Conservation (phyloP, 2,329 filamentous ascomycete species). For the Ceratocystis cubensis region DNA sequence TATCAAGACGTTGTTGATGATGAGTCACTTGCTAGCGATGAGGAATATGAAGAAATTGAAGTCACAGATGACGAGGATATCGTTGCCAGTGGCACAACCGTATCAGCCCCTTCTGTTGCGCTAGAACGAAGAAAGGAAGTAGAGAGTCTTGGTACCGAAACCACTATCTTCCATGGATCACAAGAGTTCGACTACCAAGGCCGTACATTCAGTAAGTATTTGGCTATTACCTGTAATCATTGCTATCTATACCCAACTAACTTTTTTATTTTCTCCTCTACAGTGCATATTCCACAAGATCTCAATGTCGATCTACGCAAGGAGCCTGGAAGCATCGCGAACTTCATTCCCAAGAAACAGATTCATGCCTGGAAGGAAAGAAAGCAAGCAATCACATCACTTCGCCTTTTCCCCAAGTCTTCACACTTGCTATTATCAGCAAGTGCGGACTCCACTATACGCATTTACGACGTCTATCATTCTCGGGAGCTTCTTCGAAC, state of each 20-base stretch:
- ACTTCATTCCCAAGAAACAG: conserved; percentile 89
- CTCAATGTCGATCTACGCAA: conserved; percentile 75
- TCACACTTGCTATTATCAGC: conserved; percentile 82
- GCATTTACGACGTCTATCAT: conserved; percentile 92
- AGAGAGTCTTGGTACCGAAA: conserved; percentile 57
- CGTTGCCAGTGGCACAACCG: conserved; percentile 49
- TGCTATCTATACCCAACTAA: background rate
- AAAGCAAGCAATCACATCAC: conserved; percentile 68
- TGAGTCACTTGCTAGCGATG: conserved; percentile 64
- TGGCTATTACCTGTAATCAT: background rate
- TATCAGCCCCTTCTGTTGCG: conserved; percentile 43
- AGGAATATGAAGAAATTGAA: conserved; percentile 66
- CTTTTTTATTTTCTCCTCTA: background rate
- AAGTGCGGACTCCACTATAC: conserved; percentile 81
- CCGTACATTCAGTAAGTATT: conserved; percentile 56
- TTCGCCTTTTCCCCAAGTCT: conserved; percentile 79
- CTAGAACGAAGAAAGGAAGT: conserved; percentile 45
- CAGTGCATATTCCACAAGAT: conserved; percentile 82
- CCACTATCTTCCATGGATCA: conserved; percentile 72
- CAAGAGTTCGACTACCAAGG: conserved; percentile 86
- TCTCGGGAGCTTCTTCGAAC: conserved; percentile 75
- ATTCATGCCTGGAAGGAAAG: conserved; percentile 82
- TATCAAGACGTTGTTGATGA: conserved; percentile 62
- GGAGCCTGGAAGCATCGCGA: conserved; percentile 66
- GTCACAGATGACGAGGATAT: conserved; percentile 62